Percentiles rank a stretch among this genome's conserved stretches.
These are phyloP conservation scores for Corchorus capsularis DNA, from an alignment of 345 rosid species.

Conservation along the genomic window DNA sequence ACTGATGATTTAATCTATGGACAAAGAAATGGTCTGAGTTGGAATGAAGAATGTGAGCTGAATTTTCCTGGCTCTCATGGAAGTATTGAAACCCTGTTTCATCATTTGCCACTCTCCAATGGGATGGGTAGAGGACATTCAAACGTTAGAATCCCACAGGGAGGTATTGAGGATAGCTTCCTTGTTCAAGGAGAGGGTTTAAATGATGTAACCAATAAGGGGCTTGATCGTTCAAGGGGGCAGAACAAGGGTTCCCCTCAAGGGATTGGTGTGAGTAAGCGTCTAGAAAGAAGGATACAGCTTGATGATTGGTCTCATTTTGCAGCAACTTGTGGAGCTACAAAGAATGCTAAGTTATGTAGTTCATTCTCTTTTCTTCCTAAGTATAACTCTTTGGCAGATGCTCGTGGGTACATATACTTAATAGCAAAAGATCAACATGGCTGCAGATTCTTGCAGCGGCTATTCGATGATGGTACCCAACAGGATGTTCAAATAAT, in stretches of 20 bases:
- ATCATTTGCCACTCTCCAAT: slow-evolving; percentile 15
- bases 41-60: slow-evolving; percentile 19
- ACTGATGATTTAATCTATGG: slow-evolving; percentile 20
- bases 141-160: slow-evolving; percentile 14
- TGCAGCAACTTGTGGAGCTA: slow-evolving; percentile 20
- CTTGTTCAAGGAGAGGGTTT: slow-evolving; percentile 29
- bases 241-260: slow-evolving; percentile 10
- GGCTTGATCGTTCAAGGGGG: slow-evolving; percentile 21
- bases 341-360: slow-evolving; percentile 16
- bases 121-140: slow-evolving; percentile 25
- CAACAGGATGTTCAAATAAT: slow-evolving; percentile 36
- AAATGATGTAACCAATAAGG: slow-evolving; percentile 15
- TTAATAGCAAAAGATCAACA: slow-evolving; percentile 48
- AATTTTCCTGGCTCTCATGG: slow-evolving; percentile 3
- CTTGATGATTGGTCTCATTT: slow-evolving; percentile 19
- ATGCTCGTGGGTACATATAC: slow-evolving; percentile 38
- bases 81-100: slow-evolving; percentile 8
- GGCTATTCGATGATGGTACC: slow-evolving; percentile 41
- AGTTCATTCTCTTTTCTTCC: slow-evolving; percentile 20
- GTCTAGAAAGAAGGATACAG: slow-evolving; percentile 21
- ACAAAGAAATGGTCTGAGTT: slow-evolving; percentile 16
- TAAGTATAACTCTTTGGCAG: slow-evolving; percentile 36
- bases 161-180: slow-evolving; percentile 33
- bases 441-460: slow-evolving; percentile 53
- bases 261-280: slow-evolving; percentile 16